Percentiles rank a stretch among this genome's conserved stretches.
phyloP scores from a whole-genome alignment of 805 yeast genomes.

The Metschnikowia similis region DNA sequence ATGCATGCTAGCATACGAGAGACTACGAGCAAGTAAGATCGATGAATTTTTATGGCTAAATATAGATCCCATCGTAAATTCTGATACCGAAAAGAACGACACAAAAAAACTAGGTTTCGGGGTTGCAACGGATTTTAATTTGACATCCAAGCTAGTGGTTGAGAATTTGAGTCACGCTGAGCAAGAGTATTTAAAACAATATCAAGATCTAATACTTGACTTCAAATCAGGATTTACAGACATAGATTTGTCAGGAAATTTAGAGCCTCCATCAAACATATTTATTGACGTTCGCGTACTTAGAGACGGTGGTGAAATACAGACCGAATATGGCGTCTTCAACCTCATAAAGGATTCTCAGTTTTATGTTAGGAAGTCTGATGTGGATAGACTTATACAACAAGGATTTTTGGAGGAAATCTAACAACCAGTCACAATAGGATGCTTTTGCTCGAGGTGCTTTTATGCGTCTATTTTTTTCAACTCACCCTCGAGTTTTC shows the following conservation, averaged over 20 bases:
- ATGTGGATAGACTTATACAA: slow-evolving; percentile 88
- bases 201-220: slow-evolving; percentile 66
- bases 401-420: slow-evolving; percentile 88
- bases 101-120: slow-evolving; percentile 1
- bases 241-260: slow-evolving; percentile 80
- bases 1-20: slow-evolving; percentile 81
- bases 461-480: slow-evolving; percentile 7
- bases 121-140: neutral
- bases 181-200: slow-evolving; percentile 68
- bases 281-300: slow-evolving; percentile 92
- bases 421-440: slow-evolving; percentile 15
- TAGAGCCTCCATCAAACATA: slow-evolving; percentile 86
- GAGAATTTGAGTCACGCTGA: slow-evolving; percentile 71
- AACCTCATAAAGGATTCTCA: slow-evolving; percentile 91
- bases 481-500: slow-evolving; percentile 50
- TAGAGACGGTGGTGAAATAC: slow-evolving; percentile 94
- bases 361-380: slow-evolving; percentile 88
- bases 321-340: slow-evolving; percentile 95
- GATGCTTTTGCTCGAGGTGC: neutral
- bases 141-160: slow-evolving; percentile 20
- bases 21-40: slow-evolving; percentile 61
- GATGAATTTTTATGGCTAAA: slow-evolving; percentile 71
- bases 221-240: slow-evolving; percentile 79
- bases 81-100: slow-evolving; percentile 3
- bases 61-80: slow-evolving; percentile 41